A percentile compares a stretch with the other conserved stretches of the same genome.
Evolutionary conservation across 495 filamentous ascomycete genomes (phyloP).

Genomic region (Aspergillus panamensis): DNA sequence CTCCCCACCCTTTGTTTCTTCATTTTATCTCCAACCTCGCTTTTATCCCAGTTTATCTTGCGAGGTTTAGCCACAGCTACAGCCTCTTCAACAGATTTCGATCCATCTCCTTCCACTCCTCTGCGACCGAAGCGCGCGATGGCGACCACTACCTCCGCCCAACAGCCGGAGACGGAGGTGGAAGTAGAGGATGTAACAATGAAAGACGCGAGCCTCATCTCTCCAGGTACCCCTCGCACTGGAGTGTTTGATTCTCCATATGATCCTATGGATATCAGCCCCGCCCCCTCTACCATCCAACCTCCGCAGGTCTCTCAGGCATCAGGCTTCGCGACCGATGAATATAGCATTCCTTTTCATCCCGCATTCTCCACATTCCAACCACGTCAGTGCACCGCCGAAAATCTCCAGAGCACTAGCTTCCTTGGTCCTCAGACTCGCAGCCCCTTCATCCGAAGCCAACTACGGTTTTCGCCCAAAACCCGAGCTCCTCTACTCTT

Average conservation of each 20-base stretch:
- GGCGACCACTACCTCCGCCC: slow-evolving; percentile 10
- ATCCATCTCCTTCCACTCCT: background rate
- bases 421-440: slow-evolving; percentile 1
- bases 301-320: background rate
- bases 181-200: slow-evolving; percentile 20
- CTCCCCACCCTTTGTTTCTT: slow-evolving; percentile 4
- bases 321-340: background rate
- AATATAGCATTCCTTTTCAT: background rate
- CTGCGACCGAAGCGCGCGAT: slow-evolving; percentile 9
- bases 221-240: background rate
- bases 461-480: slow-evolving; percentile 15
- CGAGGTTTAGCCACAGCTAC: background rate
- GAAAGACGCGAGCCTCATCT: slow-evolving; percentile 16
- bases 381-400: background rate
- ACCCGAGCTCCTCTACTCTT: background rate
- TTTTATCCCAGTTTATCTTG: background rate
- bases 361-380: slow-evolving; percentile 2
- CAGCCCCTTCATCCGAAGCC: slow-evolving; percentile 1
- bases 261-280: slow-evolving; percentile 23
- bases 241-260: background rate
- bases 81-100: background rate
- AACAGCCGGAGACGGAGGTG: slow-evolving; percentile 13
- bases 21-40: background rate
- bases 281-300: background rate
- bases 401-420: background rate